Base-by-base conservation (phyloP, 768 basidiomycete genomes). In the Leccinum subtestaceum region DNA sequence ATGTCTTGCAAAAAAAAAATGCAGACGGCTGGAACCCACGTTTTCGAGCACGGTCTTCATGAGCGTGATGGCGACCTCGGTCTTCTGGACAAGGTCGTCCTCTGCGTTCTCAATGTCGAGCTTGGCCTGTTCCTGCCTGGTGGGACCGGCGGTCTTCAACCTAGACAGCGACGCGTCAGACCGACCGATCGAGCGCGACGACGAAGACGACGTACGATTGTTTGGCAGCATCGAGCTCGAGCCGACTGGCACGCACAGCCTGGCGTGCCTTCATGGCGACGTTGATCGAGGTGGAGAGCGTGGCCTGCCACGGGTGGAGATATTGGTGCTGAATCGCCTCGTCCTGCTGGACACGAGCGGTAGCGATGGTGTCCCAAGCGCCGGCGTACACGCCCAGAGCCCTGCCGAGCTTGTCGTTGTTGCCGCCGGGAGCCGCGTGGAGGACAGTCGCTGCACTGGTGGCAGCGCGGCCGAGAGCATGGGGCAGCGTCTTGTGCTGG, bases 41-140 rank as follows among this genome's bases (percentile, higher is more conserved):
- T 98, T 98, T 67, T 98, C 96, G 40, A 99, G 81, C 15, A 98
- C 96, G n/a, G 92, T 89, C 80, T 96, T 96, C 95, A 97, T 96
- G 47, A 94, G 82, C 2, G 90, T 91, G 66, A 97, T 97, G 1
- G 95, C 96, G 31, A 95, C 90, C 74, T 99, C 97, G 23, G 97
- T 99, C 80, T 93, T 94, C 72, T 95, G 95, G 5, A 98, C 97
- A 32, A 98, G 84, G 74, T 95, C 93, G 72, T 99, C 97, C 67
- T 94, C 91, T 9, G 91, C 91, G 62, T 93, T 93, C 82, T 94
- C 91, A 10, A 93, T 91, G 65, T 95, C 93, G 21, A 97, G 85
- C 51, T 91, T 80, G 4, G 94, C 91, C 54, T 97, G 94, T 70
- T 98, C 97, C 72, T 95, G 93, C 76, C 80, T 91, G 17, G 85